Evolutionary conservation across 805 yeast species (phyloP), one percentile per base, ranked within the genome.

Genomic region (Zygosaccharomyces siamensis): DNA sequence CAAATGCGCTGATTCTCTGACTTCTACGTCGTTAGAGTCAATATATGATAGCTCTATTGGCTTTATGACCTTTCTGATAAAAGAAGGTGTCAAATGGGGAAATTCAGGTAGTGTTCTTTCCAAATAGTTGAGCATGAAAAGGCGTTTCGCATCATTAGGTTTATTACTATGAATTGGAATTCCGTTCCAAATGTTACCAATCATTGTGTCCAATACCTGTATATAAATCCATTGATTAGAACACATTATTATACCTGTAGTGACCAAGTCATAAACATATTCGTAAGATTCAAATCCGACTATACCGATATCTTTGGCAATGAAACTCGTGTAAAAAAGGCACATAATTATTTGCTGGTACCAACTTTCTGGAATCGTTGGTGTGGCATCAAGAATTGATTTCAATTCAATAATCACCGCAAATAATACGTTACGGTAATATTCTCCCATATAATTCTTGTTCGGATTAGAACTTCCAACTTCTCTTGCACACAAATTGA

Each of bases 211-310:
- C 7, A 58, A 39, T 6, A 49, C 18, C 23, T 49, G 43, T 12
- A 23, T 12, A 44, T 53, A 56, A 4, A 32, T 7, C 18, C 27
- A 20, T 5, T 18, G 41, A 16, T 41, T 26, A 18, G 12, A 12
- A 10, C 39, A 24, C 24, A 31, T 40, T 8, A 47, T 42, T 20
- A 58, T 28, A 2, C 55, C 62, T 11, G 45, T 32, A 26, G 50
- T 40, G 11, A 56, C 28, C 4, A 60, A 37, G 7, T 59, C 57
- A 39, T 59, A 55, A 18, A 62, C 56, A 27, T 53, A 55, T 32
- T 59, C 61, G 41, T 63, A 66, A 5, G 63, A 51, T 30, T 58
- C 53, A 36, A 66, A 64, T 1, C 65, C 69, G 3, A 42, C 41
- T 0, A 50, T 45, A 2, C 69, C 68, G 43, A 64, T 39, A 27